Evolutionary conservation across 306 rosid genomes (phyloP).

Genomic region (Rosa persica): DNA sequence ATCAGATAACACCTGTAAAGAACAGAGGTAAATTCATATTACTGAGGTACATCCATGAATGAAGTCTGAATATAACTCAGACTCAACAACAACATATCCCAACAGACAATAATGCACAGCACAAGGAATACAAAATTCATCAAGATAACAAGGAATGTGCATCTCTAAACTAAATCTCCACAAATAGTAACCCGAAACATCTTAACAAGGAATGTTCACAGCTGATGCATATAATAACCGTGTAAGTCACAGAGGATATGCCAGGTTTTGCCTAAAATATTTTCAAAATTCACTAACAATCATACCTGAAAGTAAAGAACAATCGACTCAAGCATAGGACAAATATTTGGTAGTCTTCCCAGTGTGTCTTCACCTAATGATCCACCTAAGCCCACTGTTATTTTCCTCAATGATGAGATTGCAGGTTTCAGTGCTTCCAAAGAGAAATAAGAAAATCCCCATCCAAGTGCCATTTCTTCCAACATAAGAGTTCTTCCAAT

Average conservation of each 20-base stretch:
- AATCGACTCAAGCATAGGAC: conserved; percentile 62
- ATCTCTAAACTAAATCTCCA: not conserved
- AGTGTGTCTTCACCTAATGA: conserved; percentile 62
- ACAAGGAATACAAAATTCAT: not conserved
- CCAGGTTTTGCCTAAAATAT: conserved; percentile 43
- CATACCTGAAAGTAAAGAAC: conserved; percentile 71
- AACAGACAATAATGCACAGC: not conserved
- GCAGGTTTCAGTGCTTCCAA: conserved; percentile 64
- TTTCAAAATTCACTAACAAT: conserved; percentile 24
- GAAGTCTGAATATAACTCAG: not conserved
- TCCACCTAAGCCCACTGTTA: conserved; percentile 69
- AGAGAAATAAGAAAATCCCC: conserved; percentile 74
- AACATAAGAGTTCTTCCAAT: conserved; percentile 51
- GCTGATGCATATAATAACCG: not conserved
- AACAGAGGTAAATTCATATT: conserved; percentile 5
- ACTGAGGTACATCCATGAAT: not conserved
- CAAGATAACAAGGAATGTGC: not conserved
- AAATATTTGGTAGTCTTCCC: conserved; percentile 44
- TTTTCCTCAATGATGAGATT: conserved; percentile 47
- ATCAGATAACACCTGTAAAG: conserved; percentile 72
- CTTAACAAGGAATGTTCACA: not conserved
- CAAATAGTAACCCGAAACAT: not conserved
- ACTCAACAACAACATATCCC: not conserved
- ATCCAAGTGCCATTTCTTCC: conserved; percentile 72
- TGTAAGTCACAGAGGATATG: not conserved